Base-by-base conservation (phyloP, 768 basidiomycete species). In the Tricholoma sp. region DNA sequence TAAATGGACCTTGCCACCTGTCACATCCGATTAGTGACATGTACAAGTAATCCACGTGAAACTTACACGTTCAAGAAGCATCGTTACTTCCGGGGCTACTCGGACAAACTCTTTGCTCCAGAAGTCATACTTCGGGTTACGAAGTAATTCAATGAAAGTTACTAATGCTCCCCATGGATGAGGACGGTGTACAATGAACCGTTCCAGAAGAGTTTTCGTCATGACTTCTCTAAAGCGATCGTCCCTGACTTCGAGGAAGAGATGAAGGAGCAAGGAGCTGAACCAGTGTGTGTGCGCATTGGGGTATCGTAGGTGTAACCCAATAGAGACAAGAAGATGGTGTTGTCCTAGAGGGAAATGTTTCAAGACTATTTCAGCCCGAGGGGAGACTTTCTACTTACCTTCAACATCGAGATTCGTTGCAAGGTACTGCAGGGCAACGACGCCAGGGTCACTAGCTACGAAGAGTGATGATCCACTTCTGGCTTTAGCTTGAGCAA, bases 231-330 rank as follows among this genome's bases (percentile, higher is more conserved):
- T 80, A 77, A 90, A 87, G 44, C 80, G 81, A 55, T 89, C 89
- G 58, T 84, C 83, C 65, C 85, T 83, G 59, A 89, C 80, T 66
- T 94, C 89, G 50, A 77, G 65, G 76, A 98, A 98, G 44, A 96
- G 82, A 68, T 94, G 84, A 52, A 98, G 82, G 53, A 98, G 76
- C 61, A 98, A 80, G 45, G 87, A 89, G 69, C 89, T 91, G 80
- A 96, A 98, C 94, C 95, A 99, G 71, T 93, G 89, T 50, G 96
- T 99, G 78, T 99, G 97, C 9, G 95, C 91, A 66, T 95, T 97
- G 32, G 97, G 96, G 79, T 96, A 98, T 65, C 97, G 91, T 60
- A 99, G 77, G 69, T 98, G 96, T 63, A 94, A 82, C 44, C 93
- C 89, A 70, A 96, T 87, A n/a, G 95, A 86, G 63, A 86, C 92